Evolutionary conservation across 192 early-diverging fungal genomes (phyloP), one percentile per base, ranked within the genome.

Genomic region (Tieghemiomyces parasiticus): DNA sequence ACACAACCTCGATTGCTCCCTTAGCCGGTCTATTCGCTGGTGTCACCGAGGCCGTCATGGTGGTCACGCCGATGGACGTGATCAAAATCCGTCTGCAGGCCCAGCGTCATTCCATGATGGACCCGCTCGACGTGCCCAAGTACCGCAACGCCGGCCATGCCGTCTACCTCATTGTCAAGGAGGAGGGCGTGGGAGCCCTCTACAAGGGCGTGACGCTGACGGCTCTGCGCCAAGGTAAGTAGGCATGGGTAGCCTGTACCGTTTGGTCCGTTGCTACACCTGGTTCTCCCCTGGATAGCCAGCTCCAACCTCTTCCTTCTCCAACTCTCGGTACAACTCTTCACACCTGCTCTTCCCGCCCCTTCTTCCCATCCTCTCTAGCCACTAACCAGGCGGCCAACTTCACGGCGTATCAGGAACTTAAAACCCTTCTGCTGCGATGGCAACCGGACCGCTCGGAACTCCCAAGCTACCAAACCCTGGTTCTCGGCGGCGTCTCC

Each of bases 1-100:
- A n/a, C n/a, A n/a, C n/a, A n/a, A n/a, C n/a, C n/a, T n/a, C n/a
- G n/a, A n/a, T n/a, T n/a, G n/a, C n/a, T n/a, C n/a, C n/a, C n/a
- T n/a, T 71, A 84, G 91, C 95, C 35, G 95, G 95, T 63, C 75
- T 95, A 47, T 80, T 80, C 44, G 95, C 95, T 22, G 95, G 93
- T 67, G 77, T 82, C 8, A 98, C 95, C 25, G 95, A 98, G 72
- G 89, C 92, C 19, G 83, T 98, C 3, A 56, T 89, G 24, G 93
- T 95, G 42, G 95, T 95, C 24, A 96, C 95, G 3, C 95, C 95
- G 25, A 95, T 98, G 95, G 95, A 98, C 59, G 91, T 98, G 28
- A 87, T 98, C 75, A 98, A 98, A 77, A 98, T 98, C 65, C 90
- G 95, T 66, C 74, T 98, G 59, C 95, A 98, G 70, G 91, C 92